phyloP scores from a whole-genome alignment of 2,329 filamentous ascomycete genomes.

The Alternaria burnsii region DNA sequence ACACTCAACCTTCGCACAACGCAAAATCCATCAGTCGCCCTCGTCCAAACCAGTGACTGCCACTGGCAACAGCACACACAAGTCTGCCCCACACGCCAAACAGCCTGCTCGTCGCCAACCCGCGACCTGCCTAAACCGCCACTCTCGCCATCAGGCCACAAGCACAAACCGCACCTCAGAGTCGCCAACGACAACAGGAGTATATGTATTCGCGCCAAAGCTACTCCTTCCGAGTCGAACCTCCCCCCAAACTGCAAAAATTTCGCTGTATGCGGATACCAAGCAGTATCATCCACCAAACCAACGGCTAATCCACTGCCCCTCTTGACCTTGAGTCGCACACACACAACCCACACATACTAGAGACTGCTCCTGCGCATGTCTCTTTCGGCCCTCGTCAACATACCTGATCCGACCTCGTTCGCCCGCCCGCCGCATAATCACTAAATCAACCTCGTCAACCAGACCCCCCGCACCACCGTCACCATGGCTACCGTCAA shows the following conservation, averaged over 20 bases:
- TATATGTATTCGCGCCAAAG: constrained; percentile 99
- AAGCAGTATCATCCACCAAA: constrained; percentile 87
- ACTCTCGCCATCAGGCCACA: constrained; percentile 40
- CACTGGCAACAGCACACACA: constrained; percentile 27
- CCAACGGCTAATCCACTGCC: constrained; percentile 81
- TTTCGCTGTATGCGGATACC: constrained; percentile 96
- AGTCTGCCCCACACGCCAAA: not conserved
- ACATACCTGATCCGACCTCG: constrained; percentile 48
- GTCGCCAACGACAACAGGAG: constrained; percentile 60
- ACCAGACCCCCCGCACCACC: constrained; percentile 50
- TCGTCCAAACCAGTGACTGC: constrained; percentile 28
- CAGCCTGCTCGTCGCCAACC: constrained; percentile 32
- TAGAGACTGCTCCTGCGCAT: constrained; percentile 60
- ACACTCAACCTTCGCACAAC: constrained; percentile 31
- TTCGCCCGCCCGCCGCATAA: constrained; percentile 40
- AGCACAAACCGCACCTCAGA: constrained; percentile 42
- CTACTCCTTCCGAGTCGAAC: constrained; percentile 92
- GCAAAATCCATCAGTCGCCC: constrained; percentile 31
- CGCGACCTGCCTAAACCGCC: constrained; percentile 47
- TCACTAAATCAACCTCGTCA: constrained; percentile 37
- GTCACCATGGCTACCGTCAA: constrained; percentile 96
- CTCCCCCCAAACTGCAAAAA: constrained; percentile 93
- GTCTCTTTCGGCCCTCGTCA: constrained; percentile 68
- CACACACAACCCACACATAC: constrained; percentile 40
- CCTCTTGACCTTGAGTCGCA: constrained; percentile 50